phyloP scores from a whole-genome alignment of 1,139 yeast genomes.

The Taphrina betulina region DNA sequence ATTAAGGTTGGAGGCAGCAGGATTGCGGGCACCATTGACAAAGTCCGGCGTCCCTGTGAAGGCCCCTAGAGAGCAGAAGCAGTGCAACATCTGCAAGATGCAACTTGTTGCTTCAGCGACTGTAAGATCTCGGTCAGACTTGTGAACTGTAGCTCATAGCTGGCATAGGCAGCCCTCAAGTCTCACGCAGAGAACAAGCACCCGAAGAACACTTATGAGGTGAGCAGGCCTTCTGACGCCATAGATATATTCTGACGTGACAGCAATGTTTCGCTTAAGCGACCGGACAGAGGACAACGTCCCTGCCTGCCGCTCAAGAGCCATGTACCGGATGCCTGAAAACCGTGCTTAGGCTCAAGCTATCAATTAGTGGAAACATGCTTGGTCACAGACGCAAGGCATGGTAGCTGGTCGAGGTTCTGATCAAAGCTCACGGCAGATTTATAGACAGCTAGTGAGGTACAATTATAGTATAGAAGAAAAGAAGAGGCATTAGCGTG shows the following conservation, averaged over 20 bases:
- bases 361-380: too few species aligned
- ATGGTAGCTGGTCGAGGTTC: too few species aligned
- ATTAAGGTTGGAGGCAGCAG: slow-evolving; percentile 26
- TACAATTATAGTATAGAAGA: too few species aligned
- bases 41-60: slow-evolving; percentile 31
- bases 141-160: too few species aligned
- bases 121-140: too few species aligned
- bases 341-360: too few species aligned
- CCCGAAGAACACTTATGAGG: slow-evolving; percentile 24
- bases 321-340: background rate
- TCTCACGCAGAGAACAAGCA: slow-evolving; percentile 31
- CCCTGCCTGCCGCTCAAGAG: too few species aligned
- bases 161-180: slow-evolving; percentile 11
- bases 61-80: slow-evolving; percentile 28
- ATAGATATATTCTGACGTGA: background rate
- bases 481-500: too few species aligned
- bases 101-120: slow-evolving; percentile 24
- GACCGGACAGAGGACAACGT: too few species aligned
- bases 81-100: slow-evolving; percentile 28
- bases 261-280: slow-evolving; percentile 20
- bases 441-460: too few species aligned
- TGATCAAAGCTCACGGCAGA: too few species aligned
- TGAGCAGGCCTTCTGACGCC: background rate
- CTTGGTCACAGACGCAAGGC: too few species aligned
- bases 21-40: slow-evolving; percentile 17